phyloP scores from a whole-genome alignment of 345 rosid species.

The Rhizophora apiculata region DNA sequence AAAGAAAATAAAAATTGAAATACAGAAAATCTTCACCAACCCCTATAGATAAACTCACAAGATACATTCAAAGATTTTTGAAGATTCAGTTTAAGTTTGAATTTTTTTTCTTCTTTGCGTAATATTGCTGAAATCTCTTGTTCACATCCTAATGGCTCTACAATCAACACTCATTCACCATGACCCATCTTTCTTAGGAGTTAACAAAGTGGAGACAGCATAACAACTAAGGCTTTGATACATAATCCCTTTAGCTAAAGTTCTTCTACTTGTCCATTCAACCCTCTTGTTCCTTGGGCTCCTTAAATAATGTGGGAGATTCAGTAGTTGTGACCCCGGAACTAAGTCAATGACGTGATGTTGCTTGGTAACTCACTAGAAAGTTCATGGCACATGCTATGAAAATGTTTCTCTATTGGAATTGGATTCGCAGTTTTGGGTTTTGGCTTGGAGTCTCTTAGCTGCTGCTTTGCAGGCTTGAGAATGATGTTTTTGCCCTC shows the following conservation, averaged over 20 bases:
- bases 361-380: neutral
- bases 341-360: neutral
- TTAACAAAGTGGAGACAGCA: neutral
- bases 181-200: neutral
- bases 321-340: neutral
- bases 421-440: neutral
- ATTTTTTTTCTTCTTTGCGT: too few species aligned
- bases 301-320: neutral
- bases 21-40: too few species aligned
- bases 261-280: neutral
- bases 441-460: neutral
- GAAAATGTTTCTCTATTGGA: neutral
- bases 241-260: neutral
- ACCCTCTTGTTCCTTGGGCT: neutral
- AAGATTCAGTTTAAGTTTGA: too few species aligned
- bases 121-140: too few species aligned
- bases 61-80: too few species aligned
- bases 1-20: too few species aligned
- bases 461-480: too few species aligned
- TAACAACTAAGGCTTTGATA: neutral
- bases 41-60: too few species aligned
- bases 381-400: neutral
- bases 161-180: neutral
- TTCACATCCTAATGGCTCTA: neutral
- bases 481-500: neutral